Evolutionary conservation across 305 asterid genomes (phyloP), one percentile per base, ranked within the genome.

Genomic region (Plantago coronopus): DNA sequence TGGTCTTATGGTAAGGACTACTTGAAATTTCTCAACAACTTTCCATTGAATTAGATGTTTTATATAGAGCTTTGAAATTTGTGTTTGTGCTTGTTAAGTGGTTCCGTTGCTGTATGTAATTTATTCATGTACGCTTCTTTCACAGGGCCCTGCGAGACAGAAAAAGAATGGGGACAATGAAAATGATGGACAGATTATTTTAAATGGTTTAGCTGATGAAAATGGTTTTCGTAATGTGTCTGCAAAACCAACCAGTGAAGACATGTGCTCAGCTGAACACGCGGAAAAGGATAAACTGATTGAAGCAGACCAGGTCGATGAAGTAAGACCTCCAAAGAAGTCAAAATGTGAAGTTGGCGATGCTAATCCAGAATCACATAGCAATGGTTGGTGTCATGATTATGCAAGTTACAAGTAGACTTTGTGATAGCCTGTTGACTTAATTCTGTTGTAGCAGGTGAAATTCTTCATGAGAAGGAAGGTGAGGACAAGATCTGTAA

Each of bases 271-370:
- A 59, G 59, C 78, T 57, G 61, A 74, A 60, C 65, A 57, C 42
- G 44, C 75, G 54, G 83, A 67, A 54, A 83, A 70, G 57, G 77
- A 65, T 68, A 57, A 66, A 45, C 65, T 17, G 3, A 77, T 73
- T 45, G 81, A 79, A 63, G 55, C 60, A 25, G 74, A 50, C 45
- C 73, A 54, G 25, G 62, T 61, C 47, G 85, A 76, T 67, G 85
- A 84, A 46, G 74, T 22, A 59, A 72, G 89, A 70, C 95, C 90
- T 1, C 69, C 78, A 31, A 91, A 88, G 77, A 91, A 85, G 82
- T 73, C 89, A 38, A 91, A 88, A 72, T 76, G 93, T 64, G 73
- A 68, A 17, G 64, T 0, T 66, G 75, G 77, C 53, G 87, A 70
- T 59, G 38, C 77, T 62, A 53, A 70, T 72, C 56, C 73, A 12